A percentile compares a stretch with the other conserved stretches of the same genome.
Conservation (phyloP, 2,329 filamentous ascomycete species). For the Septoria petroselini region DNA sequence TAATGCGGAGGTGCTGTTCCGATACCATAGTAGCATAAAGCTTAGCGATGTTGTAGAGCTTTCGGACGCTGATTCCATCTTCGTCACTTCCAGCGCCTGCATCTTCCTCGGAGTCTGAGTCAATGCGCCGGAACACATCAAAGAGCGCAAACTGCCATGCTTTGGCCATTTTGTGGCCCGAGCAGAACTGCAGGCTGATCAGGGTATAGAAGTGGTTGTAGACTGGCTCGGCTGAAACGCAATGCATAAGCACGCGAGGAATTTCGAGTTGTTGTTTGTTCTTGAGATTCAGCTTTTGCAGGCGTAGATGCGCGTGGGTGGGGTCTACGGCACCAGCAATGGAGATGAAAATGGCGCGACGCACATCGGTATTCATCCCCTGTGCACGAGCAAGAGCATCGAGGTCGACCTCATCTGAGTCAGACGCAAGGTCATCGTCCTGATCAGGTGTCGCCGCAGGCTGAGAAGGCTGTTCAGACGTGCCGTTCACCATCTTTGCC, state of each 20-base stretch:
- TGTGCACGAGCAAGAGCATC: slow-evolving; percentile 71
- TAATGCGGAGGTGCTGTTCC: slow-evolving; percentile 58
- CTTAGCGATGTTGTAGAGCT: slow-evolving; percentile 65
- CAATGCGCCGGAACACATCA: slow-evolving; percentile 72
- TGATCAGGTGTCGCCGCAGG: slow-evolving; percentile 15
- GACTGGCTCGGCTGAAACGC: slow-evolving; percentile 72
- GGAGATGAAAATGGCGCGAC: slow-evolving; percentile 87
- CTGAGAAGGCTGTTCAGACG: slow-evolving; percentile 8
- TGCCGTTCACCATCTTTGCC: slow-evolving; percentile 28
- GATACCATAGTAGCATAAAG: slow-evolving; percentile 63
- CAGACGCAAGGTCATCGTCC: slow-evolving; percentile 32
- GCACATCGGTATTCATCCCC: slow-evolving; percentile 81
- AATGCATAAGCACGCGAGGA: slow-evolving; percentile 81
- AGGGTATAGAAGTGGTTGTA: slow-evolving; percentile 95
- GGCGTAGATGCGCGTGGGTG: slow-evolving; percentile 75
- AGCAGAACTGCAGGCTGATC: slow-evolving; percentile 74
- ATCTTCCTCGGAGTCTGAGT: slow-evolving; percentile 60
- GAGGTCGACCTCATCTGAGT: slow-evolving; percentile 57
- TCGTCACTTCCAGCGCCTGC: slow-evolving; percentile 54
- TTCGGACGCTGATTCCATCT: slow-evolving; percentile 53
- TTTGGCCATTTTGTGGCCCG: slow-evolving; percentile 69
- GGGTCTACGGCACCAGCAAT: slow-evolving; percentile 82
- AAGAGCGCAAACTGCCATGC: slow-evolving; percentile 85
- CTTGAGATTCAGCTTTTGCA: slow-evolving; percentile 80
- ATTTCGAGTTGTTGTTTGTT: slow-evolving; percentile 83